Percentiles rank a stretch among this genome's conserved stretches.
Conservation (phyloP, 1,284 basidiomycete genomes). For the Trametes sp. region DNA sequence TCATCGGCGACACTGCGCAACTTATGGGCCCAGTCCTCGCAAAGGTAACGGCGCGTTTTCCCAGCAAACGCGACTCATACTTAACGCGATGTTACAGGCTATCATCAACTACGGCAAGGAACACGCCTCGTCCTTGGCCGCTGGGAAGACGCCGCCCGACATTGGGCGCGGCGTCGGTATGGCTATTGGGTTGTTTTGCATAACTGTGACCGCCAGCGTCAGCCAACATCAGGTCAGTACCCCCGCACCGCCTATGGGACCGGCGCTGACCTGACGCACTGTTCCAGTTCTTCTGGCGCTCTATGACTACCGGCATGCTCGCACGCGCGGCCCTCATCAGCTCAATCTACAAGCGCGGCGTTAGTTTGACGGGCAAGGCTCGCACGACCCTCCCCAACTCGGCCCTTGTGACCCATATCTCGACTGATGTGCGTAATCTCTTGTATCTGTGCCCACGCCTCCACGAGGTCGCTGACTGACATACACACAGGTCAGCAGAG, state of each 20-base stretch:
- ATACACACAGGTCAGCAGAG: conserved; percentile 54
- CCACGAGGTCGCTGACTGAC: conserved; percentile 15
- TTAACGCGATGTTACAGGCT: conserved; percentile 43
- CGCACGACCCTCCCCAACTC: conserved; percentile 70
- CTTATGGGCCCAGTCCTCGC: conserved; percentile 73
- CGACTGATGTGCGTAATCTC: conserved; percentile 61
- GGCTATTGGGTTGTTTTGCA: conserved; percentile 72
- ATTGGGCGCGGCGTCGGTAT: conserved; percentile 75
- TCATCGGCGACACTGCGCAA: conserved; percentile 62
- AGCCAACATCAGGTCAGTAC: conserved; percentile 64
- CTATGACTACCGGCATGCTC: conserved; percentile 76
- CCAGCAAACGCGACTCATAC: not conserved
- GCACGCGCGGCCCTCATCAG: conserved; percentile 77
- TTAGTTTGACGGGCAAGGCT: conserved; percentile 72
- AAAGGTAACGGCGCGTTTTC: conserved; percentile 48
- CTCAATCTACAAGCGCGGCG: conserved; percentile 77
- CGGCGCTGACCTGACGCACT: not conserved
- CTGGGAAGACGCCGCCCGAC: conserved; percentile 49
- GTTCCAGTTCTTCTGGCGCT: conserved; percentile 77
- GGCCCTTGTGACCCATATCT: conserved; percentile 78
- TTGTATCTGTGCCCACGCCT: conserved; percentile 1
- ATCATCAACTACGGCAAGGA: conserved; percentile 75
- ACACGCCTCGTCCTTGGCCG: conserved; percentile 45
- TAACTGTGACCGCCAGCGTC: conserved; percentile 65
- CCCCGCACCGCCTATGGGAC: not conserved